These are phyloP conservation scores for Penstemon davidsonii DNA, from an alignment of 257 asterid species.

Conservation along the genomic window DNA sequence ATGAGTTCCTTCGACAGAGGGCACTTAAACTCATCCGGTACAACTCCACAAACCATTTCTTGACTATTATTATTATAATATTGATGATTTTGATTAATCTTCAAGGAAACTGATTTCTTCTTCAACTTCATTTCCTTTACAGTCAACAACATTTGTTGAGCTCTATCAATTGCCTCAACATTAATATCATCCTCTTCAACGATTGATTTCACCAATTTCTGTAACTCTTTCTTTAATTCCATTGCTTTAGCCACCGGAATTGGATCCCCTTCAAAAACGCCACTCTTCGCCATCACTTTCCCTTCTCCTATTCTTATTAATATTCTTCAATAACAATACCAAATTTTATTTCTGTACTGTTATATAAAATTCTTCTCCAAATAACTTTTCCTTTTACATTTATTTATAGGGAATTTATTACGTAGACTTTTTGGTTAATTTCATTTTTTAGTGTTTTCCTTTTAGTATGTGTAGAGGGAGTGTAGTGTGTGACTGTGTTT, in stretches of 20 bases:
- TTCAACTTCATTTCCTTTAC: conserved; percentile 64
- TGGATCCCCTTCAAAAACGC: conserved; percentile 58
- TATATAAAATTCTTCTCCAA: neutral
- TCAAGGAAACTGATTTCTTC: conserved; percentile 42
- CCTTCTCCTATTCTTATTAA: neutral
- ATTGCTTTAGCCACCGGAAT: conserved; percentile 46
- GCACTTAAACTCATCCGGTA: conserved; percentile 83
- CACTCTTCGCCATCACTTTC: conserved; percentile 73
- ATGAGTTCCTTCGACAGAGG: conserved; percentile 81
- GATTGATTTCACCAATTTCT: conserved; percentile 59
- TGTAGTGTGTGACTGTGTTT: conserved; percentile 11
- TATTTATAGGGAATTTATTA: conserved; percentile 8
- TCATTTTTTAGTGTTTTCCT: too few species aligned
- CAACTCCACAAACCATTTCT: conserved; percentile 32
- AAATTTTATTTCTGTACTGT: neutral
- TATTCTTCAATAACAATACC: neutral
- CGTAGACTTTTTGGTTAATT: neutral
- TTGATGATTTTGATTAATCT: conserved; percentile 20
- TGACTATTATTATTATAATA: neutral
- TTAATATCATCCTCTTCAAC: conserved; percentile 57
- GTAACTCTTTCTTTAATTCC: conserved; percentile 74
- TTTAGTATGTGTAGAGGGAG: neutral
- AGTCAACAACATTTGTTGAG: conserved; percentile 47
- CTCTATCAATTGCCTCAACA: conserved; percentile 65
- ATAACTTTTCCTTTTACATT: neutral